phyloP scores from a whole-genome alignment of 371 early-diverging fungal species.

The Nematocida ausubeli region DNA sequence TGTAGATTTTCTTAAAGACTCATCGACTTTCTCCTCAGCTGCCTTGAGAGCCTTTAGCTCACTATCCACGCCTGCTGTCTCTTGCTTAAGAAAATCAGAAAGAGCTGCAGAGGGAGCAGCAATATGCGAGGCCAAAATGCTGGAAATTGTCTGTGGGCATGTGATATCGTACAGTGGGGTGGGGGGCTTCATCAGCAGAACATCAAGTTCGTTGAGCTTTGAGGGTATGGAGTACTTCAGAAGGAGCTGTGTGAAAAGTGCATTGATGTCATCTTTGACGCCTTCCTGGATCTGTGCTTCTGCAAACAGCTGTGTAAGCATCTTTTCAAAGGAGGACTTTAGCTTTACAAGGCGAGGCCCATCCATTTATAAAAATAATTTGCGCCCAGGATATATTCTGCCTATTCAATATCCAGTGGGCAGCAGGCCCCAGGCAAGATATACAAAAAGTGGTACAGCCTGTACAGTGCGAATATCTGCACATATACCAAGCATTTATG shows the following conservation, averaged over 20 bases:
- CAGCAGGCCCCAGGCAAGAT: too few species aligned
- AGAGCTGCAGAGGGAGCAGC: not conserved
- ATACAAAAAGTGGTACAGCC: too few species aligned
- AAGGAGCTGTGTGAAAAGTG: constrained; percentile 45
- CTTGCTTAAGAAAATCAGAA: not conserved
- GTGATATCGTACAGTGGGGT: constrained; percentile 37
- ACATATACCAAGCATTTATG: too few species aligned
- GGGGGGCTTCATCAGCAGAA: not conserved
- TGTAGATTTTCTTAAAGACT: not conserved
- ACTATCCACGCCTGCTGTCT: not conserved
- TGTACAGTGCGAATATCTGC: too few species aligned
- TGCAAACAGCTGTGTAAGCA: constrained; percentile 25
- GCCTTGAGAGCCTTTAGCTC: constrained; percentile 1
- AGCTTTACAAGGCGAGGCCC: constrained; percentile 44
- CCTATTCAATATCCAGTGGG: too few species aligned
- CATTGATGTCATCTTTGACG: constrained; percentile 39
- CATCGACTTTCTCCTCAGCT: not conserved
- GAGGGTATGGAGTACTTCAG: constrained; percentile 51
- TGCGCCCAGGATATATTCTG: not conserved
- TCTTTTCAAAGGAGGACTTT: constrained; percentile 44
- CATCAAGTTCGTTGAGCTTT: constrained; percentile 46
- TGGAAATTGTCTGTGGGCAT: not conserved
- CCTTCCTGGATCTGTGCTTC: constrained; percentile 14
- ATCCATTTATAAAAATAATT: constrained; percentile 34
- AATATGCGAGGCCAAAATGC: constrained; percentile 23